These are phyloP conservation scores for Emergomyces orientalis DNA, from an alignment of 2,329 filamentous ascomycete species.

Conservation along the genomic window DNA sequence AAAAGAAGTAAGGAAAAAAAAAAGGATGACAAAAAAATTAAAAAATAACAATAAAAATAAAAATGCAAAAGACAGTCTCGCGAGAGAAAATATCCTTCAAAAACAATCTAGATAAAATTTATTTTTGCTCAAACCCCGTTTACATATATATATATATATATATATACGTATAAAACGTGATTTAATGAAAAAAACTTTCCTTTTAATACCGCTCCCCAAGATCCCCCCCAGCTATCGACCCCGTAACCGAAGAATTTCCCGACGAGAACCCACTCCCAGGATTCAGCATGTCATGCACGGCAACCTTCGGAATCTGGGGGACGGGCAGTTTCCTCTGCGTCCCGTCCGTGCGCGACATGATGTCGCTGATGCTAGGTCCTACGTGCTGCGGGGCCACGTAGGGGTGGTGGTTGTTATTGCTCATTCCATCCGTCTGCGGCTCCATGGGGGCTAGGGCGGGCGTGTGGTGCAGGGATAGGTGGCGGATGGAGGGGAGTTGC, in stretches of 20 bases:
- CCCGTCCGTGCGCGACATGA: conserved; percentile 81
- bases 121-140: not conserved
- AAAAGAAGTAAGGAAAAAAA: not conserved
- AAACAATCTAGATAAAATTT: too few species aligned
- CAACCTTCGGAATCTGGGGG: conserved; percentile 77
- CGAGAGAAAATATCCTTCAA: too few species aligned
- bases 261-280: conserved; percentile 50
- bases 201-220: conserved; percentile 15
- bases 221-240: conserved; percentile 14
- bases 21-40: not conserved
- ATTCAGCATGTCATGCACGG: conserved; percentile 73
- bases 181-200: too few species aligned
- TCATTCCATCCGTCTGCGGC: conserved; percentile 51
- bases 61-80: too few species aligned
- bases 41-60: too few species aligned
- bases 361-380: conserved; percentile 79
- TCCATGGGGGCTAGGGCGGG: conserved; percentile 65
- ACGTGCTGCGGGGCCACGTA: conserved; percentile 50
- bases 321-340: conserved; percentile 85
- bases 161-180: too few species aligned
- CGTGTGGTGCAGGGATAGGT: conserved; percentile 56
- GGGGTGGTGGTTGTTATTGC: conserved; percentile 28
- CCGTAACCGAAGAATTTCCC: conserved; percentile 12
- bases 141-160: too few species aligned
- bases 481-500: conserved; percentile 78